Percentiles rank a stretch among this genome's conserved stretches.
phyloP scores from a whole-genome alignment of 2,329 filamentous ascomycete species.

The Colletotrichum sp. region DNA sequence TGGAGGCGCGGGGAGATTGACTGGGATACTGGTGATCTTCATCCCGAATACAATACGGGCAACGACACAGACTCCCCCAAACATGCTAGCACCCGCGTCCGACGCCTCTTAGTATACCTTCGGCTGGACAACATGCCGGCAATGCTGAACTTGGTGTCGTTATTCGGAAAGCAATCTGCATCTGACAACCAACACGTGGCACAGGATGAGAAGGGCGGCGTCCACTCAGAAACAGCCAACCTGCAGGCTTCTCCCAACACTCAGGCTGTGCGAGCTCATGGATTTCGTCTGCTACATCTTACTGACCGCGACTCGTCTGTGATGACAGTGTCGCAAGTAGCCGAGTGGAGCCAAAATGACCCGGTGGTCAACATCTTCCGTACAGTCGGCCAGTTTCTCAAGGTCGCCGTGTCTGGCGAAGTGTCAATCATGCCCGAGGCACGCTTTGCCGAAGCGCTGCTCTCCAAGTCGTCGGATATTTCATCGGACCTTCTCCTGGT shows the following conservation, averaged over 20 bases:
- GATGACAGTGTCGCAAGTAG: conserved; percentile 88
- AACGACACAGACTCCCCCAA: conserved; percentile 52
- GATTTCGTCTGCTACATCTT: conserved; percentile 83
- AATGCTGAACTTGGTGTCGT: conserved; percentile 80
- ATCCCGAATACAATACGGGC: conserved; percentile 29
- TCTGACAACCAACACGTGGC: conserved; percentile 25
- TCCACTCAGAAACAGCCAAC: background rate
- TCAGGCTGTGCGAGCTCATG: conserved; percentile 73
- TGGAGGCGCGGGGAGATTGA: conserved; percentile 87
- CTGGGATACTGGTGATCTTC: conserved; percentile 64
- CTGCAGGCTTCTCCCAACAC: background rate
- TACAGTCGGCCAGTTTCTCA: conserved; percentile 84
- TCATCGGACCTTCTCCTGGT: conserved; percentile 78
- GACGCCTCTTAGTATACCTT: conserved; percentile 78
- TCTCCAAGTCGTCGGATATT: conserved; percentile 72
- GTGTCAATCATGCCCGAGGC: conserved; percentile 80
- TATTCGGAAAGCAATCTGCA: conserved; percentile 63
- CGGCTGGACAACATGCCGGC: conserved; percentile 85
- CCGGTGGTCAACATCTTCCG: conserved; percentile 92
- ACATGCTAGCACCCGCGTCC: conserved; percentile 53
- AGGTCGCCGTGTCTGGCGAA: conserved; percentile 81
- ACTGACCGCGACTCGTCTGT: conserved; percentile 94
- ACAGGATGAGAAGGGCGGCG: background rate
- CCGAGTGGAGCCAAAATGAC: conserved; percentile 75
- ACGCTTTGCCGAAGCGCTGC: conserved; percentile 80